Evolutionary conservation across 768 basidiomycete species (phyloP).

Genomic region (Mycena rosella): DNA sequence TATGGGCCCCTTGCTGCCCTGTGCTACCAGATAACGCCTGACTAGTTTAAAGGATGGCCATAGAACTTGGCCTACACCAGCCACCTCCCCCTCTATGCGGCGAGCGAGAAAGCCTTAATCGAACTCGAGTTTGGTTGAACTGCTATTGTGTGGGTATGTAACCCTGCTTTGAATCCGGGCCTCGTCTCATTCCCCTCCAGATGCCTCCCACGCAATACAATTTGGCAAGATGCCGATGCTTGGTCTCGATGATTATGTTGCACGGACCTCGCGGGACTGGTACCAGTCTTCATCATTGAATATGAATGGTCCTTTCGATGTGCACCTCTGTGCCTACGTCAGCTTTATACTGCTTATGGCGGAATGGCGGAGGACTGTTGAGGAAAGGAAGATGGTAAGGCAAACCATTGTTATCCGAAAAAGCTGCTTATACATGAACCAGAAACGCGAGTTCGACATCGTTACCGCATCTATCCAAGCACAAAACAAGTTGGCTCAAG

Average conservation of each 20-base stretch:
- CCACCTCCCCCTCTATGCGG: slow-evolving; percentile 61
- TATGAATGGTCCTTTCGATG: slow-evolving; percentile 56
- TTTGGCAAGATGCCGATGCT: slow-evolving; percentile 82
- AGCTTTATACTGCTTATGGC: slow-evolving; percentile 64
- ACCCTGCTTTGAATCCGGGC: too few species aligned
- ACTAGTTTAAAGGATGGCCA: slow-evolving; percentile 65
- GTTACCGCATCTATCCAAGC: slow-evolving; percentile 51
- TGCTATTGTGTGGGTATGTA: slow-evolving; percentile 83
- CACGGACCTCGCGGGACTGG: slow-evolving; percentile 64
- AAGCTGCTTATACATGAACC: slow-evolving; percentile 16
- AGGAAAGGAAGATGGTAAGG: slow-evolving; percentile 30
- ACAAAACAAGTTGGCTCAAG: slow-evolving; percentile 51
- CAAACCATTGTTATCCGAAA: not conserved
- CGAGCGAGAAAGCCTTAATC: slow-evolving; percentile 76
- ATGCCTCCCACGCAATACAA: slow-evolving; percentile 80
- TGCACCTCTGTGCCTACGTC: slow-evolving; percentile 66
- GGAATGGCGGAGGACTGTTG: slow-evolving; percentile 53
- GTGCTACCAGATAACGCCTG: slow-evolving; percentile 3
- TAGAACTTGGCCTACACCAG: slow-evolving; percentile 77
- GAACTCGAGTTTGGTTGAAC: slow-evolving; percentile 80
- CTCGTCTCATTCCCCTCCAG: too few species aligned
- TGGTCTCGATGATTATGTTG: slow-evolving; percentile 69
- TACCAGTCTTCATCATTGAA: slow-evolving; percentile 58
- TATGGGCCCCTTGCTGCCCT: slow-evolving; percentile 40
- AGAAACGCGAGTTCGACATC: slow-evolving; percentile 49